Evolutionary conservation across 768 basidiomycete species (phyloP).

Genomic region (Mycena sanguinolenta): DNA sequence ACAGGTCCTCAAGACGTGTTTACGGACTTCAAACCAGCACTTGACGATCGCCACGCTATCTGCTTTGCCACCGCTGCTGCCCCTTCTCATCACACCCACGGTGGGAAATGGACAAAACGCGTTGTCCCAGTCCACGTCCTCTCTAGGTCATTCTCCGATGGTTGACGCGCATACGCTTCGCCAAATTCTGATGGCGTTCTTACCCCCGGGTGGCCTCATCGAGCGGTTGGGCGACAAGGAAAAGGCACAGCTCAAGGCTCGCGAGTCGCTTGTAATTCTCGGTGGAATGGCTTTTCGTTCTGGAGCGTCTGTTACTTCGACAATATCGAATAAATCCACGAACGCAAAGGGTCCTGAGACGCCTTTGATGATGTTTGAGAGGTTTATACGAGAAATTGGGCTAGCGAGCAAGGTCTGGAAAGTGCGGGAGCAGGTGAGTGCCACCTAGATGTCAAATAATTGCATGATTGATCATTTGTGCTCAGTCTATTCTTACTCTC

Average conservation of each 20-base stretch:
- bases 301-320: constrained; percentile 54
- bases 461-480: constrained; percentile 18
- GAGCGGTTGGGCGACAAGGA: constrained; percentile 91
- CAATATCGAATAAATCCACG: constrained; percentile 59
- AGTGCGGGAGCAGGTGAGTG: constrained; percentile 85
- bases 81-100: constrained; percentile 67
- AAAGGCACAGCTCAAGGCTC: constrained; percentile 77
- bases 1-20: constrained; percentile 75
- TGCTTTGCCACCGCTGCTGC: constrained; percentile 75
- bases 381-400: constrained; percentile 77
- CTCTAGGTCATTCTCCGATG: constrained; percentile 56
- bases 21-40: constrained; percentile 87
- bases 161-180: constrained; percentile 74
- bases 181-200: constrained; percentile 74
- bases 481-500: constrained; percentile 74
- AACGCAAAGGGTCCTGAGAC: constrained; percentile 77
- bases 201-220: constrained; percentile 82
- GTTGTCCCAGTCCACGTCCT: constrained; percentile 63
- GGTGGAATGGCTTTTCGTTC: constrained; percentile 79
- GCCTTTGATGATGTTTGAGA: constrained; percentile 78
- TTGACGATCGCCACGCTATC: constrained; percentile 82
- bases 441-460: not conserved
- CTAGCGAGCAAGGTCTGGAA: constrained; percentile 87
- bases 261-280: constrained; percentile 80
- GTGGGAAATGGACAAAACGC: constrained; percentile 43